Evolutionary conservation across 148 eudicot species (phyloP).

Genomic region (Camellia japonica): DNA sequence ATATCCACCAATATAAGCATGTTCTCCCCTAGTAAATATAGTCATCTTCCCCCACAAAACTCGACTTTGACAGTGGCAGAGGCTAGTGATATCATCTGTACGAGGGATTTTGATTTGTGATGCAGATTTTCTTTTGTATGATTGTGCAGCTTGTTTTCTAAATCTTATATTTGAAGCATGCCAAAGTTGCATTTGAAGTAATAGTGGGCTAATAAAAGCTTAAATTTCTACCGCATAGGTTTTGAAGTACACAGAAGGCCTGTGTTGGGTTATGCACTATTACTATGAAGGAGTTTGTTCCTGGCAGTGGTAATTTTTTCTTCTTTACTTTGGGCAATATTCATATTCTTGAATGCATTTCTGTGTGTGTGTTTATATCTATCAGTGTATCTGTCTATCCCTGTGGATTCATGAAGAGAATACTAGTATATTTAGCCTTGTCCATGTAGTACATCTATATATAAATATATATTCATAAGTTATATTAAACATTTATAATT

Average conservation of each 20-base stretch:
- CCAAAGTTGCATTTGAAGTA: neutral
- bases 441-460: no score
- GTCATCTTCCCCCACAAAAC: neutral
- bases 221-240: conserved; percentile 43
- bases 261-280: conserved; percentile 99
- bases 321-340: neutral
- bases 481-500: no score
- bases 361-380: neutral
- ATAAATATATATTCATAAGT: no score
- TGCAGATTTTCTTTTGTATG: neutral
- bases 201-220: conserved; percentile 4
- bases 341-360: neutral
- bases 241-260: conserved; percentile 74
- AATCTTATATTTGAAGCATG: neutral
- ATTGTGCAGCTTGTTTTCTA: neutral
- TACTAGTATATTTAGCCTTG: no score
- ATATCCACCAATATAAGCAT: no score
- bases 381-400: neutral
- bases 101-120: neutral
- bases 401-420: neutral
- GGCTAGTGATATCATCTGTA: neutral
- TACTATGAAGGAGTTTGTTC: conserved; percentile 99
- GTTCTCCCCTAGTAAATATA: no score
- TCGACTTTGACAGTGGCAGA: neutral
- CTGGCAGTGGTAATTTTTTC: conserved; percentile 73